phyloP scores from a whole-genome alignment of 1,139 yeast species.

The Lizanozyma gosingica region DNA sequence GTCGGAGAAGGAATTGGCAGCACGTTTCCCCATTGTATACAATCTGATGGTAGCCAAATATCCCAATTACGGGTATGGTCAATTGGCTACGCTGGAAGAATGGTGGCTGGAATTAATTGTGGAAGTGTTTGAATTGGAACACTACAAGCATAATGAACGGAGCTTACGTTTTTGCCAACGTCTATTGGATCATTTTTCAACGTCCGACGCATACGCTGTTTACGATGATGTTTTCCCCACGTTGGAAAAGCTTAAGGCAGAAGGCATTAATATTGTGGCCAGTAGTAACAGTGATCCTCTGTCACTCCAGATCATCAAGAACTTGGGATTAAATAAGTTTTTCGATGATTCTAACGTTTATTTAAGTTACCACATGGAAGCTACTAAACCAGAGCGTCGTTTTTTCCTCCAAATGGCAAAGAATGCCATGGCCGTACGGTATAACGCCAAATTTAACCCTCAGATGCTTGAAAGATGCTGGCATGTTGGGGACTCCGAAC shows the following conservation, averaged over 20 bases:
- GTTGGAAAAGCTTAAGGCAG: conserved; percentile 21
- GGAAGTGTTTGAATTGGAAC: conserved; percentile 26
- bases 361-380: conserved; percentile 47
- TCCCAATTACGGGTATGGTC: conserved; percentile 55
- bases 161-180: conserved; percentile 16
- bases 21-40: conserved; percentile 16
- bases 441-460: neutral
- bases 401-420: conserved; percentile 37
- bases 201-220: conserved; percentile 42
- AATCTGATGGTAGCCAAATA: conserved; percentile 18
- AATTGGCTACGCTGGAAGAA: conserved; percentile 20
- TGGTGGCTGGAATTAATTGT: conserved; percentile 57
- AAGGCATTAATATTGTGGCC: conserved; percentile 32
- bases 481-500: conserved; percentile 61
- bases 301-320: conserved; percentile 32
- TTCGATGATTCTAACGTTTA: conserved; percentile 30
- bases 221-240: conserved; percentile 48
- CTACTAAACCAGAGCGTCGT: conserved; percentile 39
- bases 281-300: conserved; percentile 57
- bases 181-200: conserved; percentile 35
- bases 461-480: conserved; percentile 23
- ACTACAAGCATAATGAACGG: too few relatives aligned
- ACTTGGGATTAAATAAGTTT: conserved; percentile 32
- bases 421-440: conserved; percentile 10
- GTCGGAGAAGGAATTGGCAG: neutral